Conservation (phyloP, 139 green algal genomes). For the Picocystis salinarum region DNA sequence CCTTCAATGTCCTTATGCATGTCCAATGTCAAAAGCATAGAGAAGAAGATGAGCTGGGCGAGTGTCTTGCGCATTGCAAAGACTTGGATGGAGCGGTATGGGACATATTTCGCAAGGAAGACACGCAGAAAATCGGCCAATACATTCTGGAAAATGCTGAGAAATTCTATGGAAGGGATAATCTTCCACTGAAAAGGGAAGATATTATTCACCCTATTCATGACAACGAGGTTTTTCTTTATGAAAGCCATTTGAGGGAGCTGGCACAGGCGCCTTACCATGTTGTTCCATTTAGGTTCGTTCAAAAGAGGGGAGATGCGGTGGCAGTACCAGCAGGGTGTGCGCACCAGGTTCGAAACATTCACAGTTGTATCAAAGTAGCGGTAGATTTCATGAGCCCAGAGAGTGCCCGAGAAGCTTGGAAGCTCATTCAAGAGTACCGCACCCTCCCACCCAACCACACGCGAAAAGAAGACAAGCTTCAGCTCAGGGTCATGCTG, state of each 20-base stretch:
- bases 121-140: conserved; percentile 4
- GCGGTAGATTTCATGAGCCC: conserved; percentile 71
- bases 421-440: conserved; percentile 15
- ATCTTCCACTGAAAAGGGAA: too few relatives aligned
- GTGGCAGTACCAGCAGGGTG: conserved; percentile 77
- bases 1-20: conserved; percentile 38
- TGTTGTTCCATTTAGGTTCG: conserved; percentile 46
- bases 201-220: too few relatives aligned
- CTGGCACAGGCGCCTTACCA: too few relatives aligned
- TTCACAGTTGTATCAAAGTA: conserved; percentile 52
- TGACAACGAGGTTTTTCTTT: too few relatives aligned
- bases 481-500: conserved; percentile 17
- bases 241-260: too few relatives aligned
- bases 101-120: conserved; percentile 52
- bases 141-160: conserved; percentile 11
- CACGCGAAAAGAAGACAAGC: conserved; percentile 28
- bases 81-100: conserved; percentile 47
- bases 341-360: conserved; percentile 69
- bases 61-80: conserved; percentile 1
- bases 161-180: too few relatives aligned
- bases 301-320: conserved; percentile 55
- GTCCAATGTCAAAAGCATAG: conserved; percentile 2
- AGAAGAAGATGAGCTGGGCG: neutral
- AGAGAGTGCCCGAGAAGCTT: conserved; percentile 29
- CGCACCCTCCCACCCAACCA: conserved; percentile 15